Conservation (phyloP, 306 rosid genomes). For the Betula pendula region DNA sequence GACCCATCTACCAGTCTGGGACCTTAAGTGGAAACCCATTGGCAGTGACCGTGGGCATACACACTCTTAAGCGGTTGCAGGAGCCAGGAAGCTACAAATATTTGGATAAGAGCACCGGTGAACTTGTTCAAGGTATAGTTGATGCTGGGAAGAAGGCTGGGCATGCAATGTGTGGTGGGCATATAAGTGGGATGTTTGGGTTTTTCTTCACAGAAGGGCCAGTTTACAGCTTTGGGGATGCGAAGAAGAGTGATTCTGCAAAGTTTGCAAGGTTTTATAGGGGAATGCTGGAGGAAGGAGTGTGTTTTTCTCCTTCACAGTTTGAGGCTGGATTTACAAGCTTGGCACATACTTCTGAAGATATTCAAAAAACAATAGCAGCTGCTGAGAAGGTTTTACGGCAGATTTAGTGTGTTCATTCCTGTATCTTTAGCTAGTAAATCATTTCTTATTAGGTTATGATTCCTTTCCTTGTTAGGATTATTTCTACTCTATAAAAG, state of each 20-base stretch:
- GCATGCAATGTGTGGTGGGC: slow-evolving; percentile 89
- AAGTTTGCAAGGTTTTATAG: slow-evolving; percentile 79
- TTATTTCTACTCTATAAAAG: no score
- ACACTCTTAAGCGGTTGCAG: slow-evolving; percentile 78
- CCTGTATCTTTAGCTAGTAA: background rate
- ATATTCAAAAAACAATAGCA: slow-evolving; percentile 80
- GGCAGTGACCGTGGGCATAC: slow-evolving; percentile 97
- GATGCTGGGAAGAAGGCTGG: slow-evolving; percentile 85
- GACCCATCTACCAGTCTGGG: slow-evolving; percentile 97
- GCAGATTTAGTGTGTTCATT: slow-evolving; percentile 48
- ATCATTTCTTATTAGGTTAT: no score
- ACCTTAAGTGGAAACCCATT: slow-evolving; percentile 93
- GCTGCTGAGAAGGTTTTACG: slow-evolving; percentile 88
- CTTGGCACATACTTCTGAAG: slow-evolving; percentile 81
- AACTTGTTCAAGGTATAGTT: slow-evolving; percentile 74
- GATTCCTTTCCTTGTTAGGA: no score
- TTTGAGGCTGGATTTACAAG: slow-evolving; percentile 98
- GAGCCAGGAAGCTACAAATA: slow-evolving; percentile 75
- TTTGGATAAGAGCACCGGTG: slow-evolving; percentile 70
- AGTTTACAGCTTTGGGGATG: slow-evolving; percentile 71
- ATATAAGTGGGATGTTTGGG: slow-evolving; percentile 89
- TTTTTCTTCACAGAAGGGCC: slow-evolving; percentile 96
- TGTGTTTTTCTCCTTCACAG: slow-evolving; percentile 91
- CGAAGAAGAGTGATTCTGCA: slow-evolving; percentile 73
- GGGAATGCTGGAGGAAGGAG: slow-evolving; percentile 94